A percentile compares a stretch with the other conserved stretches of the same genome.
Evolutionary conservation across 768 basidiomycete species (phyloP).

Genomic region (Boletus rubroflammeus): DNA sequence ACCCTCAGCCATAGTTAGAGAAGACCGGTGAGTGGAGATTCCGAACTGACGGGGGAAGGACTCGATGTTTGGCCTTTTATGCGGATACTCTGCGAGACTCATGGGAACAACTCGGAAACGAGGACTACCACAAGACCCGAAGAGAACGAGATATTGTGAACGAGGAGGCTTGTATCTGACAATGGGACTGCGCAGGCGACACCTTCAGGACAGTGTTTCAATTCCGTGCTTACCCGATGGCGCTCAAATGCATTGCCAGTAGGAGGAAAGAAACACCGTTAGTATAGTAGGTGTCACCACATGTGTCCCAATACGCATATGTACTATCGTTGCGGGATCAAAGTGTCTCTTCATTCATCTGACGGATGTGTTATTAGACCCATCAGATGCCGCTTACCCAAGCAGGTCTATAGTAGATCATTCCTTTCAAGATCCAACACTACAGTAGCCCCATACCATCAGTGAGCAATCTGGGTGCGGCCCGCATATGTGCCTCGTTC

Average conservation of each 20-base stretch:
- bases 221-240: slow-evolving; percentile 8
- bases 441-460: too few species aligned
- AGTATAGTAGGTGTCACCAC: not conserved
- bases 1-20: slow-evolving; percentile 1
- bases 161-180: not conserved
- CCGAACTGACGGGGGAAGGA: not conserved
- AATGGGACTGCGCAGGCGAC: not conserved
- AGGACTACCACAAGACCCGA: not conserved
- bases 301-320: not conserved
- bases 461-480: too few species aligned
- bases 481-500: too few species aligned
- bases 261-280: not conserved
- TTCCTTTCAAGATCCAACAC: not conserved
- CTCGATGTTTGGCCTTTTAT: slow-evolving; percentile 5
- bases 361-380: too few species aligned
- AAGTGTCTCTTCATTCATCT: not conserved
- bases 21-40: slow-evolving; percentile 21
- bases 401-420: not conserved
- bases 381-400: not conserved
- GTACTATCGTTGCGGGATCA: not conserved
- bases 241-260: not conserved
- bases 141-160: not conserved
- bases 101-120: slow-evolving; percentile 17
- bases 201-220: not conserved
- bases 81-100: not conserved